A percentile compares a stretch with the other conserved stretches of the same genome.
phyloP scores from a whole-genome alignment of 805 yeast species.

The Vanderwaltozyma yarrowii region DNA sequence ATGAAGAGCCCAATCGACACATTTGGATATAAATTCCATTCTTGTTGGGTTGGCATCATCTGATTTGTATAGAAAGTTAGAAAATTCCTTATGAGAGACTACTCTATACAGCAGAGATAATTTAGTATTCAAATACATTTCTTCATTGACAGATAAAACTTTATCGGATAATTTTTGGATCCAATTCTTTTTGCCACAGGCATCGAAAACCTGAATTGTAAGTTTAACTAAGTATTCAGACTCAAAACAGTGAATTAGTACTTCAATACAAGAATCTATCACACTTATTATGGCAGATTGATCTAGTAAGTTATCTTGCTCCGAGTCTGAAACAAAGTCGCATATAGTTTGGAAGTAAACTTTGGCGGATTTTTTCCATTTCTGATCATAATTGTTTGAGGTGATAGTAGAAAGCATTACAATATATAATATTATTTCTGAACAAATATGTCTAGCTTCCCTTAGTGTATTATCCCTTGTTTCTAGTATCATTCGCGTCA shows the following conservation, averaged over 20 bases:
- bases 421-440: background rate
- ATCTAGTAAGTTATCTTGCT: background rate
- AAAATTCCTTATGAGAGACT: slow-evolving; percentile 32
- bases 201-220: slow-evolving; percentile 10
- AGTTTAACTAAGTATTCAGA: slow-evolving; percentile 12
- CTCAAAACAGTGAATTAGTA: slow-evolving; percentile 36
- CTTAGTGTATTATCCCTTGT: background rate
- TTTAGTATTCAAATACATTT: slow-evolving; percentile 50
- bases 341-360: slow-evolving; percentile 28
- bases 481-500: background rate
- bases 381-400: slow-evolving; percentile 12
- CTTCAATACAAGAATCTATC: slow-evolving; percentile 27
- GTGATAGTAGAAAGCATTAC: slow-evolving; percentile 25
- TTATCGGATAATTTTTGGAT: slow-evolving; percentile 3
- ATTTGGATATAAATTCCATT: slow-evolving; percentile 32
- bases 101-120: slow-evolving; percentile 49
- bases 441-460: background rate
- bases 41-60: slow-evolving; percentile 13
- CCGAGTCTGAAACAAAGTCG: slow-evolving; percentile 15
- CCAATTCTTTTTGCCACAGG: slow-evolving; percentile 13
- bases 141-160: slow-evolving; percentile 21
- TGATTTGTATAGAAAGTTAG: slow-evolving; percentile 7
- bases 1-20: slow-evolving; percentile 49
- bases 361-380: slow-evolving; percentile 19
- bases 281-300: background rate